Percentiles rank a stretch among this genome's conserved stretches.
These are phyloP conservation scores for Paramyrothecium roridum DNA, from an alignment of 2,329 filamentous ascomycete species.

Conservation along the genomic window DNA sequence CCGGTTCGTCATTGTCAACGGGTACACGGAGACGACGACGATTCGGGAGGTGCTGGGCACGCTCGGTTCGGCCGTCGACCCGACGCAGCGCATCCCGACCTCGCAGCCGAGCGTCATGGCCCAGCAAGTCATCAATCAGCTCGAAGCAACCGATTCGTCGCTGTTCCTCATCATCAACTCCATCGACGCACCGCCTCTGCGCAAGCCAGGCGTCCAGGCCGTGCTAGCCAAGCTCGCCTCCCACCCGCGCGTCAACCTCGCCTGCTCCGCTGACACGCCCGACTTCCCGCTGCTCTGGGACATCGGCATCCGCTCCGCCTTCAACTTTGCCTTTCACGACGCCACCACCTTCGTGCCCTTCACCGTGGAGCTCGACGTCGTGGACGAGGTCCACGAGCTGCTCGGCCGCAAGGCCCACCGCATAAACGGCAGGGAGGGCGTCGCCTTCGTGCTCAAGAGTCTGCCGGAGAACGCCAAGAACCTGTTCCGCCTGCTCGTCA, in stretches of 20 bases:
- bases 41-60: constrained; percentile 68
- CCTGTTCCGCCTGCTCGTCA: constrained; percentile 79
- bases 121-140: constrained; percentile 59
- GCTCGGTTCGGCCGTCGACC: constrained; percentile 61
- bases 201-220: constrained; percentile 66
- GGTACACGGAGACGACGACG: constrained; percentile 67
- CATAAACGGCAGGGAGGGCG: constrained; percentile 85
- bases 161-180: constrained; percentile 80
- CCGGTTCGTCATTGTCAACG: constrained; percentile 79
- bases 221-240: constrained; percentile 74
- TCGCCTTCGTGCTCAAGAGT: constrained; percentile 85
- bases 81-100: constrained; percentile 45
- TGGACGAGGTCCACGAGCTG: constrained; percentile 86
- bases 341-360: constrained; percentile 84
- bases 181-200: constrained; percentile 75
- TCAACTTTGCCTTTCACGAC: constrained; percentile 90
- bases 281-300: constrained; percentile 90
- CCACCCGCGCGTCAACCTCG: constrained; percentile 67
- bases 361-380: constrained; percentile 71
- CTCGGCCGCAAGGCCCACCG: constrained; percentile 77
- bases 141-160: constrained; percentile 40
- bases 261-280: constrained; percentile 83
- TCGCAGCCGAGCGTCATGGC: constrained; percentile 68
- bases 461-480: constrained; percentile 89
- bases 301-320: constrained; percentile 74